Evolutionary conservation across 306 rosid genomes (phyloP).

Genomic region (Arachis hypogaea): DNA sequence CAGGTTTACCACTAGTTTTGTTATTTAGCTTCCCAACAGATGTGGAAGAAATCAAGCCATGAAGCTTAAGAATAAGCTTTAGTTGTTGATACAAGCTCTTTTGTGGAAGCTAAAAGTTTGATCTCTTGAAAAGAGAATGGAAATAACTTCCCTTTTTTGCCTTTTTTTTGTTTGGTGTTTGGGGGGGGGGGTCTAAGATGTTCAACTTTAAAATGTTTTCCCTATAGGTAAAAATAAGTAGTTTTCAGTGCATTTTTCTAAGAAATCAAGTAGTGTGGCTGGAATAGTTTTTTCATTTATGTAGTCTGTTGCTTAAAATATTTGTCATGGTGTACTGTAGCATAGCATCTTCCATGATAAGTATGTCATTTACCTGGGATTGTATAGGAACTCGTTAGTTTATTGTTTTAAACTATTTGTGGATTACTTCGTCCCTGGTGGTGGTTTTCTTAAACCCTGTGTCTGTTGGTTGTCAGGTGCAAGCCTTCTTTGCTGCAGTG

Average conservation of each 20-base stretch:
- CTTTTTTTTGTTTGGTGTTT: not conserved
- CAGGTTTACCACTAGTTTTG: not conserved
- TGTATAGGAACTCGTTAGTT: not conserved
- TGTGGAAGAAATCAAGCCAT: slow-evolving; percentile 11
- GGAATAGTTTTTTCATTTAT: not conserved
- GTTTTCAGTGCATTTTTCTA: not conserved
- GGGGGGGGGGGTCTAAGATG: not conserved
- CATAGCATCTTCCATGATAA: not conserved
- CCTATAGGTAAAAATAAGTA: not conserved
- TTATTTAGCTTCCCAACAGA: not conserved
- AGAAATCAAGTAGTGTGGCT: not conserved
- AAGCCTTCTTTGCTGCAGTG: slow-evolving; percentile 84
- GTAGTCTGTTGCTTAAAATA: not conserved
- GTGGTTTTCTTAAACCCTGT: slow-evolving; percentile 23
- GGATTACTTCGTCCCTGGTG: slow-evolving; percentile 21
- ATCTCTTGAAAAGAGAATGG: not conserved
- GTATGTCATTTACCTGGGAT: not conserved
- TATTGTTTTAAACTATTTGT: not conserved
- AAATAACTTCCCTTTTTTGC: not conserved
- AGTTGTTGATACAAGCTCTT: slow-evolving; percentile 11
- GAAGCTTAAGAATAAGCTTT: slow-evolving; percentile 1
- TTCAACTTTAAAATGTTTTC: not conserved
- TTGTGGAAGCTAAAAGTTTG: not conserved
- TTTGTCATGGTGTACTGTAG: not conserved
- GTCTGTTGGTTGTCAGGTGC: slow-evolving; percentile 61